Evolutionary conservation across 2,329 filamentous ascomycete genomes (phyloP), one percentile per base, ranked within the genome.

Genomic region (Penicillium nordicum): DNA sequence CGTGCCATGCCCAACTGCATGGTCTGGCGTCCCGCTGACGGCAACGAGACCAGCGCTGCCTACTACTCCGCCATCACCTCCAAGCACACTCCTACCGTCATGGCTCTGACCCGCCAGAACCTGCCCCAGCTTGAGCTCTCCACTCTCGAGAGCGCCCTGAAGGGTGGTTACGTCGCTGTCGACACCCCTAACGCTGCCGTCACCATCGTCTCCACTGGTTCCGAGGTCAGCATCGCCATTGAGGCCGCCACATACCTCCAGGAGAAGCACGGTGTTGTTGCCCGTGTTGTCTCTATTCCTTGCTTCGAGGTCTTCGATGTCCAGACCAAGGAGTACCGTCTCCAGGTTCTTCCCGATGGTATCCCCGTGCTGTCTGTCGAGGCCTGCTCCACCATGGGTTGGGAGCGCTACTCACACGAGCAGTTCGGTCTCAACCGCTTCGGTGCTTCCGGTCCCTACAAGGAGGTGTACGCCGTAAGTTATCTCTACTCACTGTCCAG

Each of bases 341-440:
- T 99, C 67, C 88, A 87, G 66, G 89, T 96, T 65, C 86, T 99
- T 62, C 94, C 93, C 69, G 92, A 97, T 75, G 92, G 92, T 66
- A 93, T 97, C 74, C 93, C 94, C 66, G 86, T 92, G 61, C 78
- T 99, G 78, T 95, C 90, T 55, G 89, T 99, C 67, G 94, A 99
- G 84, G 92, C 92, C 76, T 95, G 96, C 90, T 89, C 85, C 78
- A 99, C 94, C 67, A 87, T 97, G 79, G 94, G 94, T 68, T 99
- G 94, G 94, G 92, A 97, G 85, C 89, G 93, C 78, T 99, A 97
- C 82, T 90, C 92, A 58, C 93, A 99, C 80, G 94, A 99, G 86
- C 94, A 99, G 82, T 99, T 99, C 72, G 94, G 94, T 76, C 87
- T 99, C 67, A 99, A 99, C 88, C 87, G 94, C 76, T 99, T 99